Base-by-base conservation (phyloP, 2,329 filamentous ascomycete species). In the Ophiognomonia clavigignenti-juglandacearum region DNA sequence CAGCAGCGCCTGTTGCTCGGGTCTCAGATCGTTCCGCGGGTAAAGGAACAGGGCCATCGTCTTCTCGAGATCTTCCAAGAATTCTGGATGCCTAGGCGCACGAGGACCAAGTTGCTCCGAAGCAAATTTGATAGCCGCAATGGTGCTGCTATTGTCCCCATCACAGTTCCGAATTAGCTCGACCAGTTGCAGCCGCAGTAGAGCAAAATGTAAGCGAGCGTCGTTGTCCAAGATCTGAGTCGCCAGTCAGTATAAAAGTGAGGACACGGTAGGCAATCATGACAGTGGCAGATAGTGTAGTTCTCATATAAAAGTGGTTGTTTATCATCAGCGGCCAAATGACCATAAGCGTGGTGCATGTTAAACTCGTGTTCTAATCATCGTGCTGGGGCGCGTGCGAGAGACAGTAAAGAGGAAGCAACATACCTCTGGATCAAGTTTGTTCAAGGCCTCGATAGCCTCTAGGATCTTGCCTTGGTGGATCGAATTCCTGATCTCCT, bases 291-390 rank as follows among this genome's bases (percentile, higher is more conserved):
- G 53, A 49, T 50, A 43, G 67, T 66, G 72, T 43, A 22, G 52
- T 59, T 77, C 75, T 95, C 88, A 93, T 90, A 84, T 54, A 68
- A 69, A 71, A 71, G 77, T 82, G 78, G 78, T 80, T 80, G 75
- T 84, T 83, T 82, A 78, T 97, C 92, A 95, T 95, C 93, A 93
- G 81, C 70, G 80, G 83, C 82, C 81, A 75, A 75, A 80, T 83
- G 82, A 78, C 76, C 76, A 81, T 97, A 93, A 89, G 93, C 90
- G 93, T 98, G 93, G 93, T 98, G 93, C 93, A 98, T 98, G 92
- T n/a, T 95, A 83, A 91, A 86, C 77, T 78, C 73, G 62, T 65
- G 62, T 76, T 88, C 75, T 96, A 96, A 98, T 98, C 93, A 93
- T 91, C 70, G 79, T 77, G 80, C 72, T 50, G 56, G 52, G 38